Base-by-base conservation (phyloP, 352 stramenopile species). In the Phytophthora aleatoria region DNA sequence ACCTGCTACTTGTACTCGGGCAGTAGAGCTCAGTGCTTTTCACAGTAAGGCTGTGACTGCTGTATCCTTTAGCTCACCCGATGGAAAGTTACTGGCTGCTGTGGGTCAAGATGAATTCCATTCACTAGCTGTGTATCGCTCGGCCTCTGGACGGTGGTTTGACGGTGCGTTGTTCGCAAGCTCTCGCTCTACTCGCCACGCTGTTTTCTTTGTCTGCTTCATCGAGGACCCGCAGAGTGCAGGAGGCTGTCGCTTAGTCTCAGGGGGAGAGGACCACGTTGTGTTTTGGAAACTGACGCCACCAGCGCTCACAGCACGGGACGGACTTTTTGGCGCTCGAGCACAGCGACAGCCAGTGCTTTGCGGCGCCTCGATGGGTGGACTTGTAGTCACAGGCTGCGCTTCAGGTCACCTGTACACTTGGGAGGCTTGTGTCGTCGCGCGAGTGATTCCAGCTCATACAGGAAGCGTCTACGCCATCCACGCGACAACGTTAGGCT, bases 61-160 rank as follows among this genome's bases (percentile, higher is more conserved):
- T 60, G 44, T 95, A 36, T 66, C 71, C 15, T 95, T 95, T 43
- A 82, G 69, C 11, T 42, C 62, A 12, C 71, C 67, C 1, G 62
- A 75, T 35, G 64, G 72, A 2, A 78, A 77, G 30, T 50, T 88
- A 16, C 57, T 95, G 1, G 80, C 87, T 24, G 76, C 81, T 3
- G 60, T 94, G 28, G 85, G 85, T 9, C 83, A 92, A 41, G 85
- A 94, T 56, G 81, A 85, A 50, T 88, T 85, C 50, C 87, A 95
- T 56, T 90, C 81, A 20, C 43, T 95, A 3, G 79, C 78, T 2
- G 72, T 95, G 3, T 91, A 91, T 74, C 62, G 58, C 5, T 95
- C 85, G 0, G 41, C 69, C 1, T 85, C 73, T 8, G 82, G 74
- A 0, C 69, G 75, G 8, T 94, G 85, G 85, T 83, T 81, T 42